Conservation (phyloP, 2,329 filamentous ascomycete species). For the Fusarium euwallaceae region DNA sequence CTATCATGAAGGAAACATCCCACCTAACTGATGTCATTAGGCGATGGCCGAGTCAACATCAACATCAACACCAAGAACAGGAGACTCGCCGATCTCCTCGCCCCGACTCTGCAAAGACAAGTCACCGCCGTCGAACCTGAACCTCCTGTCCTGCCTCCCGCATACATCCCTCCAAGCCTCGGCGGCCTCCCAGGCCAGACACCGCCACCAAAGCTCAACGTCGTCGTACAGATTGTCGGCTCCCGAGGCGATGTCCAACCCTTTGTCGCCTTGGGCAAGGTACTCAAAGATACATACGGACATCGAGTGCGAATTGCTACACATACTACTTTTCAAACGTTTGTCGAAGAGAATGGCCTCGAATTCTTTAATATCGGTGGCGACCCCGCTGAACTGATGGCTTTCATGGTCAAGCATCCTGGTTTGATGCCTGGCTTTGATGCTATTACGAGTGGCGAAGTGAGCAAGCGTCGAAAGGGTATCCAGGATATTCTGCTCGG, state of each 20-base stretch:
- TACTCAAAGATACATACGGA: conserved; percentile 73
- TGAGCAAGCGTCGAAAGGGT: conserved; percentile 79
- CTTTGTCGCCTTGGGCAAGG: conserved; percentile 77
- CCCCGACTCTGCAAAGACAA: conserved; percentile 72
- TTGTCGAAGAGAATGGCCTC: conserved; percentile 77
- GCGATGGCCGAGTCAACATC: conserved; percentile 84
- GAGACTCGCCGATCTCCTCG: conserved; percentile 75
- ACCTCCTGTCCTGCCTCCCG: conserved; percentile 67
- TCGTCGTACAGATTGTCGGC: conserved; percentile 82
- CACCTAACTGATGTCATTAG: conserved; percentile 54
- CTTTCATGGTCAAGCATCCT: conserved; percentile 92
- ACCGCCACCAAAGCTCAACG: conserved; percentile 71
- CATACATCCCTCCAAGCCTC: conserved; percentile 80
- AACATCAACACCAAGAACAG: conserved; percentile 79
- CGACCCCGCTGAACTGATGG: conserved; percentile 82
- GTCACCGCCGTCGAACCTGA: conserved; percentile 63
- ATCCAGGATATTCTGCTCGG: conserved; percentile 86
- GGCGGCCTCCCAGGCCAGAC: conserved; percentile 72
- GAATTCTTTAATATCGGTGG: conserved; percentile 85
- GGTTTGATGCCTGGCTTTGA: conserved; percentile 87
- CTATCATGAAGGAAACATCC: not conserved
- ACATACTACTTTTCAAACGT: conserved; percentile 75
- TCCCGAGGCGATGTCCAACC: conserved; percentile 83
- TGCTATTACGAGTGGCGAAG: conserved; percentile 80
- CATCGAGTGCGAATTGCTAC: conserved; percentile 82